Conservation (phyloP, 148 eudicot species). For the Fagopyrum tataricum region DNA sequence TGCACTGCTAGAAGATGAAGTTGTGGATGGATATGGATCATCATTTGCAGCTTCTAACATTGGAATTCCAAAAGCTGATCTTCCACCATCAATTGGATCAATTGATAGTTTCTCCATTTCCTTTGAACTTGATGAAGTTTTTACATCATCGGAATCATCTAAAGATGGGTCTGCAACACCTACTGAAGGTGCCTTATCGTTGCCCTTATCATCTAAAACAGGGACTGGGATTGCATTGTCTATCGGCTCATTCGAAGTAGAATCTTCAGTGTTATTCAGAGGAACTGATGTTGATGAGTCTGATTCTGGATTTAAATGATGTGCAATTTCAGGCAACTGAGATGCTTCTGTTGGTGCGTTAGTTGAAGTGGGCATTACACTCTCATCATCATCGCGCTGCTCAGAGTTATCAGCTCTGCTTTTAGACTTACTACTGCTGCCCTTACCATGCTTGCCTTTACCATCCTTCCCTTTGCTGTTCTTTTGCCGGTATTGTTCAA, state of each 20-base stretch:
- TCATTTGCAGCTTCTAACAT: slow-evolving; percentile 3
- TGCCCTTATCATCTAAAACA: slow-evolving; percentile 4
- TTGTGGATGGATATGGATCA: not conserved
- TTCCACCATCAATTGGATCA: not conserved
- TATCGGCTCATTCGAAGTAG: slow-evolving; percentile 1
- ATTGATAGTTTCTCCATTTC: not conserved
- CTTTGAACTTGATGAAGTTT: slow-evolving; percentile 3
- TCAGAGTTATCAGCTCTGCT: slow-evolving; percentile 41
- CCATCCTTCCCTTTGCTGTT: slow-evolving; percentile 51
- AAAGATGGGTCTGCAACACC: not conserved
- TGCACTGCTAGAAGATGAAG: not conserved
- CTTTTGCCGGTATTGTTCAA: slow-evolving; percentile 84
- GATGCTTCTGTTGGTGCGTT: slow-evolving; percentile 13
- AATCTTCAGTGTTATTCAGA: not conserved
- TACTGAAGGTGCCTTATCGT: not conserved
- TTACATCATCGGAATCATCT: not conserved
- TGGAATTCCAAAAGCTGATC: not conserved
- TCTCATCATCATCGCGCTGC: slow-evolving; percentile 26
- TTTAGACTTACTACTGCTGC: slow-evolving; percentile 29
- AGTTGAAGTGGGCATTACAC: not conserved
- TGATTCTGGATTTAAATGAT: not conserved
- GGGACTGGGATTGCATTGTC: slow-evolving; percentile 6
- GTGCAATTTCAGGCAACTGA: slow-evolving; percentile 6
- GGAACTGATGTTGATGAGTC: not conserved
- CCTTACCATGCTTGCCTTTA: slow-evolving; percentile 29